phyloP scores from a whole-genome alignment of 805 yeast species.

The Kuraishia ogatae region DNA sequence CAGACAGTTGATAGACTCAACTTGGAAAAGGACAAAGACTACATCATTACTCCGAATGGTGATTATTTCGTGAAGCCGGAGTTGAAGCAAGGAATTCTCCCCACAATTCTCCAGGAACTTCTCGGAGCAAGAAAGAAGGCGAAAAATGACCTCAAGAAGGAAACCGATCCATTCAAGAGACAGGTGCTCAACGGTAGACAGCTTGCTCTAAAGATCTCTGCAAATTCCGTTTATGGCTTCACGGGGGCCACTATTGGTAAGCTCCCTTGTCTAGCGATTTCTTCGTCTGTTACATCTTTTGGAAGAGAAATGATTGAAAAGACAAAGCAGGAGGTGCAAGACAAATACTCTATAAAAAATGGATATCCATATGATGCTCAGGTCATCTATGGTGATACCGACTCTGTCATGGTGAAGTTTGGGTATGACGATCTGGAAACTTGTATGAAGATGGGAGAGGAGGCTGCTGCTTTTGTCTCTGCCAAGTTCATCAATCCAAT shows the following conservation, averaged over 20 bases:
- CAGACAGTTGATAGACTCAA: slow-evolving; percentile 57
- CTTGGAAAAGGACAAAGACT: slow-evolving; percentile 66
- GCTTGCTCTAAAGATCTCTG: slow-evolving; percentile 90
- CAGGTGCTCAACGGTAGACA: slow-evolving; percentile 97
- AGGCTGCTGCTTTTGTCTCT: slow-evolving; percentile 88
- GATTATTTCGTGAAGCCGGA: slow-evolving; percentile 75
- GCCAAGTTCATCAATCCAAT: slow-evolving; percentile 75
- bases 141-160: slow-evolving; percentile 80
- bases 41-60: slow-evolving; percentile 82
- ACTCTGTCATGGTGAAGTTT: slow-evolving; percentile 98
- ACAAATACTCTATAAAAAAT: slow-evolving; percentile 66
- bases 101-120: slow-evolving; percentile 84
- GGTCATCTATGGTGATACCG: slow-evolving; percentile 97
- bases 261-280: slow-evolving; percentile 91
- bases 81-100: slow-evolving; percentile 77
- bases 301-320: slow-evolving; percentile 96
- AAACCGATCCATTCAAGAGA: slow-evolving; percentile 87
- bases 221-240: slow-evolving; percentile 97
- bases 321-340: slow-evolving; percentile 81
- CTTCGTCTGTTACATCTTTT: slow-evolving; percentile 90
- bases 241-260: slow-evolving; percentile 99
- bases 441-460: slow-evolving; percentile 88
- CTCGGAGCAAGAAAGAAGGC: slow-evolving; percentile 90
- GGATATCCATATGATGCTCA: slow-evolving; percentile 81
- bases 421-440: slow-evolving; percentile 73